Conservation (phyloP, 805 yeast species). For the Ascoidea asiatica region DNA sequence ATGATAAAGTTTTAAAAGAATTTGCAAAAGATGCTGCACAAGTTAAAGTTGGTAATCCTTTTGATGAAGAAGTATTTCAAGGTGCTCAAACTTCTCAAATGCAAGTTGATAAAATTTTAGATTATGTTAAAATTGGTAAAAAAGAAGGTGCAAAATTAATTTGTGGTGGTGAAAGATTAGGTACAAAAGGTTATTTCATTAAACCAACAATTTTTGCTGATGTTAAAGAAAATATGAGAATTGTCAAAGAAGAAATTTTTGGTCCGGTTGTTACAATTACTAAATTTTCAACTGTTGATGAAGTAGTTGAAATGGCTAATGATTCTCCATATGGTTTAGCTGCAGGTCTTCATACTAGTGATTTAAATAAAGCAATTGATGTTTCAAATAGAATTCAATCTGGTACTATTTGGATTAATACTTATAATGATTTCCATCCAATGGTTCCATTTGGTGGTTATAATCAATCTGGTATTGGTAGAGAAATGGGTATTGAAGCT, state of each 20-base stretch:
- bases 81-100: conserved; percentile 84
- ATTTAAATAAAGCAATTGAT: conserved; percentile 60
- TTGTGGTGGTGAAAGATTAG: conserved; percentile 55
- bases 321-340: conserved; percentile 77
- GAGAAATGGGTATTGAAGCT: conserved; percentile 87
- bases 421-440: conserved; percentile 79
- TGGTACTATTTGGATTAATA: conserved; percentile 89
- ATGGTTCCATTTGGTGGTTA: conserved; percentile 89
- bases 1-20: conserved; percentile 59
- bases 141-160: conserved; percentile 71
- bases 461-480: conserved; percentile 84
- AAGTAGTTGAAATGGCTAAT: conserved; percentile 67
- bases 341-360: conserved; percentile 77
- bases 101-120: conserved; percentile 69
- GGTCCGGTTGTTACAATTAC: conserved; percentile 86
- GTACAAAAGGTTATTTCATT: conserved; percentile 52
- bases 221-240: conserved; percentile 51
- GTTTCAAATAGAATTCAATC: conserved; percentile 66
- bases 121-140: conserved; percentile 64
- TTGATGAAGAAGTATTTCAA: conserved; percentile 63
- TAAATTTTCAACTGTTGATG: conserved; percentile 73
- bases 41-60: conserved; percentile 72
- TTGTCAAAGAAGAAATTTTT: conserved; percentile 69
- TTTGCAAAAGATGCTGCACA: conserved; percentile 40
- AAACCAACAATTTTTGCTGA: conserved; percentile 68